Percentiles rank a stretch among this genome's conserved stretches.
These are phyloP conservation scores for Phytophthora lateralis DNA, from an alignment of 352 stramenopile species.

Conservation along the genomic window DNA sequence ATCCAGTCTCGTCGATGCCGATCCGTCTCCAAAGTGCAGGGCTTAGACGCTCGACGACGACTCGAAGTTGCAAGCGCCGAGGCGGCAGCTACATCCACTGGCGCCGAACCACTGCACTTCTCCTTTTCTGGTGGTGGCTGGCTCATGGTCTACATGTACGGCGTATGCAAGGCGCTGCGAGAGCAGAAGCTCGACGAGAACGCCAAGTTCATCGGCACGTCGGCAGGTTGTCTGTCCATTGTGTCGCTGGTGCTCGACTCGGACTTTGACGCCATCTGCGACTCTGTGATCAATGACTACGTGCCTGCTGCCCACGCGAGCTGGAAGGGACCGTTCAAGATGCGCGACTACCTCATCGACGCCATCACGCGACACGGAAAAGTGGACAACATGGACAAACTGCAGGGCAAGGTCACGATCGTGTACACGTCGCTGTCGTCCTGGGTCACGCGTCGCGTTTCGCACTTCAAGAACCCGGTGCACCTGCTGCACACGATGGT, in stretches of 20 bases:
- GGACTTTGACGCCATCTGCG: slow-evolving; percentile 54
- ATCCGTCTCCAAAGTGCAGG: not conserved
- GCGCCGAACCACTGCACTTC: slow-evolving; percentile 27
- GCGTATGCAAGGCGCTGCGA: slow-evolving; percentile 61
- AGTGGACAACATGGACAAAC: slow-evolving; percentile 35
- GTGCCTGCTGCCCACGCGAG: slow-evolving; percentile 36
- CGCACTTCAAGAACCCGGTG: slow-evolving; percentile 44
- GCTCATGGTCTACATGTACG: slow-evolving; percentile 68
- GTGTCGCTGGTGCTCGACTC: slow-evolving; percentile 42
- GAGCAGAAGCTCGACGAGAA: slow-evolving; percentile 44
- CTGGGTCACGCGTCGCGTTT: slow-evolving; percentile 41
- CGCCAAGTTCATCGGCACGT: slow-evolving; percentile 50
- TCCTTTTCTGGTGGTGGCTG: slow-evolving; percentile 60
- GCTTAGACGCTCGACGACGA: not conserved
- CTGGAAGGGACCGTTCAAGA: slow-evolving; percentile 43
- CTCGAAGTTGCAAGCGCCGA: not conserved
- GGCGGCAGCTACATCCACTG: no score
- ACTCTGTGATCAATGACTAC: slow-evolving; percentile 48
- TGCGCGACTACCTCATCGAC: slow-evolving; percentile 58
- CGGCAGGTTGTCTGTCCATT: slow-evolving; percentile 48
- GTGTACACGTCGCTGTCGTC: slow-evolving; percentile 64
- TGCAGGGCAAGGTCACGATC: slow-evolving; percentile 40
- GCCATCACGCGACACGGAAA: slow-evolving; percentile 37
- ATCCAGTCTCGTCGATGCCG: slow-evolving; percentile 10
- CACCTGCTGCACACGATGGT: slow-evolving; percentile 51